Base-by-base conservation (phyloP, 192 early-diverging fungal species). In the Chytriomyces sp. region DNA sequence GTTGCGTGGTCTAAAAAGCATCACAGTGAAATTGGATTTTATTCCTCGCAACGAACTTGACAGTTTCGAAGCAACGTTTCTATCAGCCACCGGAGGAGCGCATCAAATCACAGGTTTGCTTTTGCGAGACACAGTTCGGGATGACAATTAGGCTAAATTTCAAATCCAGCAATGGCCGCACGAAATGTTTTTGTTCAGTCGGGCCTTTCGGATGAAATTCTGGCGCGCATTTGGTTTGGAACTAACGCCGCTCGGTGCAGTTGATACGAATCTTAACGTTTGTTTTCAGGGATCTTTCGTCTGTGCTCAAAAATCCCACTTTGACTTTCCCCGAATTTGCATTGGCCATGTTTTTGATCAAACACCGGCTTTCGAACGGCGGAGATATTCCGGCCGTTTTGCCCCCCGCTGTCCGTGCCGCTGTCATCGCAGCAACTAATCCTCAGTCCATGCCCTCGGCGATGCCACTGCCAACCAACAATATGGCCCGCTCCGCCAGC, bases 261-360 rank as follows among this genome's bases (percentile, higher is more conserved):
- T 72, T 18, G 6, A 26, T 26, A 75, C 45, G 16, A 35, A 48
- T 47, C 3, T 46, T 28, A 3, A 26, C 60, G 7, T 48, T 45
- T 44, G 24, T 64, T 77, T 20, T 57, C 44, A 44, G 83, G 83
- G 74, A 76, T 53, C 73, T 86, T n/a, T 81, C 69, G 11, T 82
- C 86, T 18, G 76, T 81, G 9, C 48, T 66, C 28, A 72, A 45
- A 28, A 77, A 77, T 47, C 72, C 78, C 6, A 50, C 72, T 9
- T 74, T 88, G 23, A 83, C 81, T 10, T 84, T 84, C 76, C 82
- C 86, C 13, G 86, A 88, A 77, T 86, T 88, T 71, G 63, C 69
- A 20, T 16, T 88, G 18, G 84, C 84, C 16, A 85, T 88, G 85
- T 80, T 83, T 68, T 73, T 88, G 50, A 79, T 84, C 49, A 83